phyloP scores from a whole-genome alignment of 495 filamentous ascomycete species.

The Podospora conica region DNA sequence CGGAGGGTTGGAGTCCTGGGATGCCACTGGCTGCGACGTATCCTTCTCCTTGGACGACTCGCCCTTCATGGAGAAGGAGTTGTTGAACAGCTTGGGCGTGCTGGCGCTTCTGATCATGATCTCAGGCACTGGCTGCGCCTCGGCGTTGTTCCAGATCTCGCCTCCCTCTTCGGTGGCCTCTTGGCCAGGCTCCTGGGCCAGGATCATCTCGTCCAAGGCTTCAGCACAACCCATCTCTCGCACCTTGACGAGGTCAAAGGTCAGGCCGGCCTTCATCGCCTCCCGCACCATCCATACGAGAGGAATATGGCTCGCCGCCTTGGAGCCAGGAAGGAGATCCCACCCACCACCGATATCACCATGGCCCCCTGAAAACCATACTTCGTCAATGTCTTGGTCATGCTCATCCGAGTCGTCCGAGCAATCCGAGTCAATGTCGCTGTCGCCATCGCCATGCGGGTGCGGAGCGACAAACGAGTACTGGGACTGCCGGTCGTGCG shows the following conservation, averaged over 20 bases:
- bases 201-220: slow-evolving; percentile 17
- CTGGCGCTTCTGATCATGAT: slow-evolving; percentile 32
- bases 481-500: slow-evolving; percentile 22
- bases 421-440: slow-evolving; percentile 21
- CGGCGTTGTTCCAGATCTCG: neutral
- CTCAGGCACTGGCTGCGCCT: slow-evolving; percentile 22
- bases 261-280: slow-evolving; percentile 64
- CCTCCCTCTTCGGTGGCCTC: neutral
- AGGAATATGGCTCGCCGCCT: slow-evolving; percentile 65
- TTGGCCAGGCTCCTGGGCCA: neutral
- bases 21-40: neutral
- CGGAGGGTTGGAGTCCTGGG: neutral
- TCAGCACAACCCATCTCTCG: slow-evolving; percentile 54
- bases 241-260: slow-evolving; percentile 64
- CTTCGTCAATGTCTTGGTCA: slow-evolving; percentile 70
- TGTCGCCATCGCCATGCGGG: slow-evolving; percentile 24
- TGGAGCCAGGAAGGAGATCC: slow-evolving; percentile 53
- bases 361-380: slow-evolving; percentile 82
- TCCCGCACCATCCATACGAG: slow-evolving; percentile 82
- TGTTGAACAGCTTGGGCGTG: slow-evolving; percentile 20
- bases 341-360: slow-evolving; percentile 83
- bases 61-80: neutral
- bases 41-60: slow-evolving; percentile 4
- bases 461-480: slow-evolving; percentile 17
- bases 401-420: slow-evolving; percentile 50